These are phyloP conservation scores for Chlamydomonas schloesseri DNA, from an alignment of 139 green algal species.

Conservation along the genomic window DNA sequence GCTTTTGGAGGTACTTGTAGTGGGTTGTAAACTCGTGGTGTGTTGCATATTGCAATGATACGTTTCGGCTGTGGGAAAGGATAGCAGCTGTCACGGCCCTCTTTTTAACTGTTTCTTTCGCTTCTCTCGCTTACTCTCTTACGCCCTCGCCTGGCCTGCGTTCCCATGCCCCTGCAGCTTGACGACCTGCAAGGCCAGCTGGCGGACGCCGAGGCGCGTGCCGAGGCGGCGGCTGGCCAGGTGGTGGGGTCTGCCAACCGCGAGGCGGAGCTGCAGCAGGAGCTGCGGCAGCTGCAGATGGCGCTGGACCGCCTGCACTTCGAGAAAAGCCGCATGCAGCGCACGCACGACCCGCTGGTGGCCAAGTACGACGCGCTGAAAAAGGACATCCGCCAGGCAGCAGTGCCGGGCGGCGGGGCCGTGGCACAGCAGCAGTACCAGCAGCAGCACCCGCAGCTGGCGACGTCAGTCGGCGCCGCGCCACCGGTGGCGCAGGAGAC, in stretches of 20 bases:
- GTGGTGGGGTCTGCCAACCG: conserved; percentile 4
- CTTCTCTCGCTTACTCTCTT: no score
- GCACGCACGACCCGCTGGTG: conserved; percentile 31
- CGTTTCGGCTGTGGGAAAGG: no score
- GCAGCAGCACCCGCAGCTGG: no score
- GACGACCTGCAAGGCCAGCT: conserved; percentile 33
- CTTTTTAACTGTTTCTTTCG: no score
- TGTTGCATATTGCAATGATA: no score
- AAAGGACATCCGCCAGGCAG: conserved; percentile 37
- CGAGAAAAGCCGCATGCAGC: conserved; percentile 46
- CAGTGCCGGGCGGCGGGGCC: not conserved
- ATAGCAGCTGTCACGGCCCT: no score
- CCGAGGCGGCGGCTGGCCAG: conserved; percentile 29
- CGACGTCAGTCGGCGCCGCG: not conserved
- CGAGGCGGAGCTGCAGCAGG: conserved; percentile 56
- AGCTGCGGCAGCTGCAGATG: conserved; percentile 50
- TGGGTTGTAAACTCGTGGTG: no score
- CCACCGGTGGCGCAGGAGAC: not conserved
- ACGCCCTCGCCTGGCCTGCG: no score
- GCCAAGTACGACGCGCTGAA: conserved; percentile 46
- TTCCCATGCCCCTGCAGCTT: not conserved
- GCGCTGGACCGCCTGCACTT: conserved; percentile 55
- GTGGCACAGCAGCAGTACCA: not conserved
- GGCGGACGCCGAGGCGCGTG: conserved; percentile 39
- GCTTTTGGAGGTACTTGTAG: no score